Evolutionary conservation across 345 rosid genomes (phyloP).

Genomic region (Eucalyptus regnans): DNA sequence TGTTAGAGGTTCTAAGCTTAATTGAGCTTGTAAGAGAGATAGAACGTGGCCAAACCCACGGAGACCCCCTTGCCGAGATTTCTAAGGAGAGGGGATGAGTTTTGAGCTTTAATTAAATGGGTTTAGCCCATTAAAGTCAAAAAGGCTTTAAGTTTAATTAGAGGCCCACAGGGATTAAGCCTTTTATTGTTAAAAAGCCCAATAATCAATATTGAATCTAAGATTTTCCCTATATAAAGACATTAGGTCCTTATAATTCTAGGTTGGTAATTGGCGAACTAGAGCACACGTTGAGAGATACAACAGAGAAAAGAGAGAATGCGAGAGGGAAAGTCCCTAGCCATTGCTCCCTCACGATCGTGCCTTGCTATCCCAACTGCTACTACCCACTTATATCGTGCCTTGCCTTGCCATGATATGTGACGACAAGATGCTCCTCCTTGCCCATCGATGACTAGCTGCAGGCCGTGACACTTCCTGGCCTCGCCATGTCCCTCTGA

Average conservation of each 20-base stretch:
- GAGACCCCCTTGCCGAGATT: not conserved
- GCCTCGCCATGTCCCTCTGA: fast-evolving
- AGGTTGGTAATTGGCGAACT: not conserved
- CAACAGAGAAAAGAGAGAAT: no score
- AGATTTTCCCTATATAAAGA: fast-evolving
- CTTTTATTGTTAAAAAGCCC: not conserved
- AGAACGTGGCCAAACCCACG: not conserved
- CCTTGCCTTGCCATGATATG: not conserved
- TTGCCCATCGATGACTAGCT: not conserved
- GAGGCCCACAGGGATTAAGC: not conserved
- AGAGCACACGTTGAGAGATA: no score
- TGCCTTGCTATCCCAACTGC: no score
- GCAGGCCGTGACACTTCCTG: fast-evolving
- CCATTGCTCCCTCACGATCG: no score
- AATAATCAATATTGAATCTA: not conserved
- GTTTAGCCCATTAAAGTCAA: not conserved
- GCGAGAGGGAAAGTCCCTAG: no score
- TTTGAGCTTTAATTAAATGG: not conserved
- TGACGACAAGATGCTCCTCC: fast-evolving
- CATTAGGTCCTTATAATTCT: not conserved
- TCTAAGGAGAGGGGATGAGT: not conserved
- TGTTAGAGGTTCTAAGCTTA: fast-evolving
- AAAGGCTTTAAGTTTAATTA: not conserved
- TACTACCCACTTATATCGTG: not conserved
- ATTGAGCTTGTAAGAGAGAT: not conserved